Base-by-base conservation (phyloP, 2,329 filamentous ascomycete genomes). In the Sporothrix inflata region DNA sequence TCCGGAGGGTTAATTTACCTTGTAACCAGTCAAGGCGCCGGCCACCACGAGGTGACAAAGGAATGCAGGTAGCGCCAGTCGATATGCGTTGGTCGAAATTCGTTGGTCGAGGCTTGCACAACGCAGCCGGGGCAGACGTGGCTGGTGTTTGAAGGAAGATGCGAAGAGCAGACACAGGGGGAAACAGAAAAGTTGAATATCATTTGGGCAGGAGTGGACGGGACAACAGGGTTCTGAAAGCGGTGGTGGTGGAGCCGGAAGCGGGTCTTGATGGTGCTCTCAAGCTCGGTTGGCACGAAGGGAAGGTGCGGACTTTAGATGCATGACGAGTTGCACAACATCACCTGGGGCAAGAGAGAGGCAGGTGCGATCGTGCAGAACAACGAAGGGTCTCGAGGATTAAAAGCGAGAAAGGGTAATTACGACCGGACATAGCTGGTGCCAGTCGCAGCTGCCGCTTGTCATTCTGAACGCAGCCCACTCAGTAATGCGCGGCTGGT, bases 81-180 rank as follows among this genome's bases (percentile, higher is more conserved):
- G 27, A 67, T 27, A 38, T 67, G 19, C 19, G 42, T 45, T 51
- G 57, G 63, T 40, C 65, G 53, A 24, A 27, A 27, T 51, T n/a
- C 42, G n/a, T 45, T 60, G 51, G 49, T 55, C n/a, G 34, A 42
- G 66, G n/a, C n/a, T 21, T 40, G 66, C 66, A 55, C 63, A 51
- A 51, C 63, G 45, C 63, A 51, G 63, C 42, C 45, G 30, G 27
- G 11, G 12, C 40, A 49, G 63, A 68, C 65, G 65, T 51, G 65
- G 65, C 65, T 51, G 40, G 42, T n/a, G 63, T 49, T 30, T 34
- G 45, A 68, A 53, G 19, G n/a, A 42, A 68, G 65, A 68, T 49
- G 30, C 47, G 27, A 45, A 65, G 19, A 53, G 9, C 24, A 68
- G 27, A 49, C 27, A 49, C 40, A 57, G 69, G 34, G 9, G 27